A percentile compares a stretch with the other conserved stretches of the same genome.
These are phyloP conservation scores for Lepidium sativum DNA, from an alignment of 345 rosid species.

Conservation along the genomic window DNA sequence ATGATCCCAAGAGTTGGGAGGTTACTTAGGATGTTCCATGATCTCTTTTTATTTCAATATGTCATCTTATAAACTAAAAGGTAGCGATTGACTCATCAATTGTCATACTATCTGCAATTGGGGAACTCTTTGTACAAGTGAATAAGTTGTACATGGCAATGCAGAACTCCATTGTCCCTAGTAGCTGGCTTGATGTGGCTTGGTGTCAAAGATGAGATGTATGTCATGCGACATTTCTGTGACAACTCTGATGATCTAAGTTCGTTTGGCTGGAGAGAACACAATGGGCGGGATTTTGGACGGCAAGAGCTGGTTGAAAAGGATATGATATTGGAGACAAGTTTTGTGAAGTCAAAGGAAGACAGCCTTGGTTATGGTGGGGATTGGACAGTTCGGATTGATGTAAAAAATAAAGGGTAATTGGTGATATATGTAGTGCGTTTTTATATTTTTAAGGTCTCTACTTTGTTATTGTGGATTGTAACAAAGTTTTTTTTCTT, in stretches of 20 bases:
- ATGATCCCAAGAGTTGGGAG: neutral
- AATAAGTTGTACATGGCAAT: constrained; percentile 12
- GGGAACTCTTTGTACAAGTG: neutral
- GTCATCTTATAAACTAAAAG: neutral
- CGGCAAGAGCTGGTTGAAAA: constrained; percentile 76
- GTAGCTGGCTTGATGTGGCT: constrained; percentile 98
- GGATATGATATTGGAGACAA: constrained; percentile 56
- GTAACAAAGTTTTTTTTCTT: neutral
- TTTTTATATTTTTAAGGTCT: neutral
- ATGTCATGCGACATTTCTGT: constrained; percentile 72
- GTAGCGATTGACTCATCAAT: neutral
- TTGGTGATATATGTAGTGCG: neutral
- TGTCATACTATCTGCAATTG: neutral
- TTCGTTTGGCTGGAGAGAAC: constrained; percentile 80
- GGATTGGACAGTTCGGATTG: constrained; percentile 87
- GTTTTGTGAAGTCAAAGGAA: constrained; percentile 72
- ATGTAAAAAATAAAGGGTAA: constrained; percentile 55
- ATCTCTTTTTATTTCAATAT: neutral
- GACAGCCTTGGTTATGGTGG: constrained; percentile 86
- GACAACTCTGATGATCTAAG: constrained; percentile 79
- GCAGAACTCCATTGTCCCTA: constrained; percentile 73
- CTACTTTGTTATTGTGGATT: neutral
- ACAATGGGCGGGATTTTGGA: constrained; percentile 92
- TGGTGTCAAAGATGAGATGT: constrained; percentile 77
- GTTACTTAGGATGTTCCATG: neutral